These are phyloP conservation scores for Talaromyces proteolyticus DNA, from an alignment of 495 filamentous ascomycete genomes.

Conservation along the genomic window DNA sequence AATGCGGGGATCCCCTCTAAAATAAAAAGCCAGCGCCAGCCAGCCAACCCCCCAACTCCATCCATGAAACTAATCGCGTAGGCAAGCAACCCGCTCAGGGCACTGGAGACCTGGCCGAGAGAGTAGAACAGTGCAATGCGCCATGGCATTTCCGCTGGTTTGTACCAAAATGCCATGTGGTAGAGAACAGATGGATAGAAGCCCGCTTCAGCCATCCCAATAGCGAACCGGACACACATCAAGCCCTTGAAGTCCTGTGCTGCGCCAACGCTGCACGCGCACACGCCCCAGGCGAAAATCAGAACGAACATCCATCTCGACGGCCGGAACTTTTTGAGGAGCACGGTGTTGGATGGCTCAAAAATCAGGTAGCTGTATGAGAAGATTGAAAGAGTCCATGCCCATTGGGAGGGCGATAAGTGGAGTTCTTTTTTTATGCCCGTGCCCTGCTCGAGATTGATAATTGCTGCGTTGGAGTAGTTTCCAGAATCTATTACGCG, in stretches of 20 bases:
- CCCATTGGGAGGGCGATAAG: conserved; percentile 29
- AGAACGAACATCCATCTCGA: conserved; percentile 39
- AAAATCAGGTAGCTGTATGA: conserved; percentile 36
- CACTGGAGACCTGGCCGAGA: conserved; percentile 25
- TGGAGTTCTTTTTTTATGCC: conserved; percentile 37
- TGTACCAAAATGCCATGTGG: conserved; percentile 38
- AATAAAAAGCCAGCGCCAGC: conserved; percentile 42
- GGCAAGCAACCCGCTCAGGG: conserved; percentile 33
- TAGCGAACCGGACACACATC: conserved; percentile 34
- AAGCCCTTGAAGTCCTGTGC: conserved; percentile 30
- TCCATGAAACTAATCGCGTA: conserved; percentile 36
- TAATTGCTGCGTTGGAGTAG: conserved; percentile 40
- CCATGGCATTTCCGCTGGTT: conserved; percentile 26
- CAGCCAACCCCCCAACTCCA: conserved; percentile 22
- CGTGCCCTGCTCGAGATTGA: conserved; percentile 37
- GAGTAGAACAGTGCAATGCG: conserved; percentile 32
- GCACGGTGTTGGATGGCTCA: conserved; percentile 33
- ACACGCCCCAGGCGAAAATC: conserved; percentile 34
- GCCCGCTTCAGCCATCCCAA: conserved; percentile 33
- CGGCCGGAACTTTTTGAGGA: conserved; percentile 24
- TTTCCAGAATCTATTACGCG: conserved; percentile 34
- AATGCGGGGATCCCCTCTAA: conserved; percentile 39
- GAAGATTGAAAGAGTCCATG: conserved; percentile 38
- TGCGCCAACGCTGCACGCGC: conserved; percentile 25
- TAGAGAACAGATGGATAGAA: conserved; percentile 34